Evolutionary conservation across 192 early-diverging fungal genomes (phyloP), one percentile per base, ranked within the genome.

Genomic region (Backusella luteola): DNA sequence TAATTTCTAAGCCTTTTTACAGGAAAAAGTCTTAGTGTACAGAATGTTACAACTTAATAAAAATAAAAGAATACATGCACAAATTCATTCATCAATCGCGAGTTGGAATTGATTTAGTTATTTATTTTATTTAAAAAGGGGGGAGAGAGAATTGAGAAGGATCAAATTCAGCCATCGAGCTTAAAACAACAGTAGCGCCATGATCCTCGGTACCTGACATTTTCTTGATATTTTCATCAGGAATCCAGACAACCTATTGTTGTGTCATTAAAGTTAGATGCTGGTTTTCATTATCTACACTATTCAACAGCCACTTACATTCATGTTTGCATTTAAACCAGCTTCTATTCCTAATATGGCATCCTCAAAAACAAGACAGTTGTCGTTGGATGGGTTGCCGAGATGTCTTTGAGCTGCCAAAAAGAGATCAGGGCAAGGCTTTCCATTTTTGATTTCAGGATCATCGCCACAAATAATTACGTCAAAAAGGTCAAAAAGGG

Each of bases 351-450:
- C 97, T 71, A 89, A 89, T 21, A 85, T 78, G 3, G 96, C 91
- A 73, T 99, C 96, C 81, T 99, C 97, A 91, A 99, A 99, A 32
- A 99, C 96, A 44, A 99, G 86, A 73, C 93, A 93, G 7, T 90
- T 85, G 5, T 85, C 82, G 2, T 84, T 77, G 46, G 80, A 80
- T 26, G 75, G 76, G 68, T 76, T 80, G 42, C 93, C 90, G 17
- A 93, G 66, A 74, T 79, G 80, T 42, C 89, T 72, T 69, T 90
- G 88, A 9, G 94, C 95, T 6, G 85, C 89, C 21, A 92, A 86
- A 84, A 98, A 99, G 32, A 97, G 87, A 73, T 99, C 97, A 2
- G 97, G 97, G 23, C 90, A 86, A 1, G 97, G 97, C 85, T 99
- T 99, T 4, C 95, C 93, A 66, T 87, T 80, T 67, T 83, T 80